Base-by-base conservation (phyloP, 305 asterid species). In the Rubia tinctorum region DNA sequence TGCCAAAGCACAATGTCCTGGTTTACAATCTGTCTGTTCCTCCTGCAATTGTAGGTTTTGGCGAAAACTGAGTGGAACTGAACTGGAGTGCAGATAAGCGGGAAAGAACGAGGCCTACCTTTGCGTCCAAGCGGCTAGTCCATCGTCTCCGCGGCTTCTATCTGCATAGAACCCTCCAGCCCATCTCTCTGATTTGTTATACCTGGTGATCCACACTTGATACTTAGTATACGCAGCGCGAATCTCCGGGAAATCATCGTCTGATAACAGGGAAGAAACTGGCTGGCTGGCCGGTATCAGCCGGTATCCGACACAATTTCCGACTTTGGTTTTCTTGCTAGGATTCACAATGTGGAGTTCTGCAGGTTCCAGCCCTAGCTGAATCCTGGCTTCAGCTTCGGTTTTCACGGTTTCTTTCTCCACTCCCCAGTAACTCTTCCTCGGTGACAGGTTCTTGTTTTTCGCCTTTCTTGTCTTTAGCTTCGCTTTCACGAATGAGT, bases 161-260 rank as follows among this genome's bases (percentile, higher is more conserved):
- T 91, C 92, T 67, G 90, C 86, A 64, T 86, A 91, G 76, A 91
- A 89, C 43, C 97, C 97, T 53, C 84, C 97, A 8, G 97, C 92
- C 97, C 97, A 91, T 60, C 88, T 89, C 80, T 88, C 88, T 6
- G 86, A 80, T 82, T 53, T 79, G 66, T 86, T 85, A 63, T 85
- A 88, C 27, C 77, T 34, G 18, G 96, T 89, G 73, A 86, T 83
- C 87, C 87, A 88, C 73, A 89, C 72, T 44, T 86, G 93, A 58
- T 89, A 84, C 84, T 85, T 88, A 0, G 84, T 89, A 51, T 86
- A 91, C 22, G 92, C 77, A 1, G 88, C 93, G 7, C 94, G 88
- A 7, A 70, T 84, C 78, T 89, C 89, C 25, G 97, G 96, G 27
- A 85, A 91, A 49, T 91, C 96, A 34, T 86, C 84, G 5, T 82